Evolutionary conservation across 495 filamentous ascomycete species (phyloP), one percentile per base, ranked within the genome.

Genomic region (Aspergillus steynii): DNA sequence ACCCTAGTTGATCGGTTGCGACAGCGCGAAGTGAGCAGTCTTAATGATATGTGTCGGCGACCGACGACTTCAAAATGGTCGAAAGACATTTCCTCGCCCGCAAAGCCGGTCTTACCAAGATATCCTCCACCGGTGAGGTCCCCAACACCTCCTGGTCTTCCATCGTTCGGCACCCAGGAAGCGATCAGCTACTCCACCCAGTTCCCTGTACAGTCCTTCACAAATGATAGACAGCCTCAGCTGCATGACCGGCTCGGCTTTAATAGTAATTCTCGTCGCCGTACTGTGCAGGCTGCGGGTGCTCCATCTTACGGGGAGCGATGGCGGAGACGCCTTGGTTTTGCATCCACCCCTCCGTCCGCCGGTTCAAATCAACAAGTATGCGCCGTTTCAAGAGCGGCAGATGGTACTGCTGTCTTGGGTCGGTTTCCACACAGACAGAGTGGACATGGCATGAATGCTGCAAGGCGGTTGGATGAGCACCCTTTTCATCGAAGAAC

Each of bases 61-160:
- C 42, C 29, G n/a, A 53, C 48, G 28, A 51, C 27, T 15, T 61
- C 63, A 12, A 62, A 58, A 46, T 76, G 70, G 73, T 67, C 69
- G 25, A 64, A 37, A 51, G 70, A 62, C 34, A n/a, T 68, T 5
- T 51, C 60, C 3, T 70, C 71, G 4, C 67, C 71, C n/a, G 68
- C 73, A 7, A 63, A 59, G 10, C 68, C 72, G n/a, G 53, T 66
- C 29, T 63, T 67, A 29, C 80, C 80, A 8, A 60, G 37, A 34
- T 75, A 71, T 55, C 77, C 77, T 48, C 77, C 79, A 29, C 79
- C 79, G 6, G 62, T 64, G 31, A 67, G 80, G 58, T 57, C 65
- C 9, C 76, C 78, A 5, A 83, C 80, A 8, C 80, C 80, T 29
- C 78, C 79, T 2, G 77, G 80, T 2, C 62, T 83, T 42, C 80